Evolutionary conservation across 1,139 yeast genomes (phyloP), one percentile per base, ranked within the genome.

Genomic region (Kluyveromyces sp.): DNA sequence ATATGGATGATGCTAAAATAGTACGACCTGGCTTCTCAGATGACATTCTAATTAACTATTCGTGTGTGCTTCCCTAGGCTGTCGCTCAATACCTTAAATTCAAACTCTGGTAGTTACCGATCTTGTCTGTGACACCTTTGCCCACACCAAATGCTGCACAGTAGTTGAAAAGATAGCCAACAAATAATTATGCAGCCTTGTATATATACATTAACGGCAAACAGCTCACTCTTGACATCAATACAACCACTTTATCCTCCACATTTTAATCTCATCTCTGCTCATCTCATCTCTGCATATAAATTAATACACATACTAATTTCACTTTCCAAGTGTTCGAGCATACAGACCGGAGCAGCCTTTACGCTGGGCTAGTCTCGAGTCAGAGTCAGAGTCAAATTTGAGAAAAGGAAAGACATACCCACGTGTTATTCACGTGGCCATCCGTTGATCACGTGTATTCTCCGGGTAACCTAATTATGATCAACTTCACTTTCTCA

Each of bases 1-100:
- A 94, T 26, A 92, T 84, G 39, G 82, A 77, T 18, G 94, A 80
- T 3, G 98, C 96, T 51, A 89, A 70, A 38, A 92, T 79, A 36
- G 96, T 86, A 66, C 83, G 77, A 40, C 92, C 94, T 42, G 84
- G 65, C 39, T 56, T 60, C 13, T 26, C 45, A 16, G 50, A 43
- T 46, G 45, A 45, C 31, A 13, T 32, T 12, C n/a, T 15, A n/a
- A 9, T 22, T 19, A 6, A 9, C 9, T 22, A 22, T 9, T 22
- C 9, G 8, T 22, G 8, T 22, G 8, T 22, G 26, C 6, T 22
- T 9, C 9, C 26, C 26, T 6, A 22, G 6, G 8, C 26, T 22
- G 9, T 22, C 26, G 26, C 26, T 22, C 26, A 22, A 22, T 22
- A 22, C 26, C 9, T 9, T 22, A 22, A 22, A 6, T 9, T 22